Evolutionary conservation across 306 rosid species (phyloP), one percentile per base, ranked within the genome.

Genomic region (Lupinus albus): DNA sequence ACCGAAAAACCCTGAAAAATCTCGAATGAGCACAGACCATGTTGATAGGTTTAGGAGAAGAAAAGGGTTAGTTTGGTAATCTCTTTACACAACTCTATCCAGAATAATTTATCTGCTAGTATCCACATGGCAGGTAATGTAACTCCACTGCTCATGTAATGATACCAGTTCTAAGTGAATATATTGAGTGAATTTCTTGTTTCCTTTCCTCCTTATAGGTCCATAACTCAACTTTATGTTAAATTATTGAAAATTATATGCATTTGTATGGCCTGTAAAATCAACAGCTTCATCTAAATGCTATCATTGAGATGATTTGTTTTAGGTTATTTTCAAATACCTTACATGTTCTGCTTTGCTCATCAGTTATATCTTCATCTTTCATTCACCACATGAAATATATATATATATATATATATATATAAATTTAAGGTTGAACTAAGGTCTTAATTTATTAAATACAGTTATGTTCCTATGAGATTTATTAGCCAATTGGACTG

Each of bases 1-100:
- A 76, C 56, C 92, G 11, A 82, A 80, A 72, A 84, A 85, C 81
- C 91, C 89, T 0, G 96, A 89, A 72, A 92, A 92, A 68, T 92
- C 98, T 70, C 89, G 96, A 57, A 92, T 92, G 98, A 92, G 98
- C 84, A 92, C 96, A 20, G 98, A 92, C 81, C 91, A 74, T 36
- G 95, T 84, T 30, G 92, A 92, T 83, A 87, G 95, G 77, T 89
- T 89, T 84, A 87, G 92, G 82, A 81, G 91, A 85, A 79, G 76
- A 78, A 89, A 84, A 70, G 91, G 95, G 36, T 74, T 92, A 70
- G 92, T 81, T 50, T 87, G 96, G 98, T 89, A 87, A 82, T 76
- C 33, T 56, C 82, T 76, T 76, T 4, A 25, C 30, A 78, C 48
- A 33, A 33, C 61, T 38, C 73, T 76, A 54, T 75, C 71, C 79